Evolutionary conservation across 179 eudicot species (phyloP).

Genomic region (Beta lomatogona): DNA sequence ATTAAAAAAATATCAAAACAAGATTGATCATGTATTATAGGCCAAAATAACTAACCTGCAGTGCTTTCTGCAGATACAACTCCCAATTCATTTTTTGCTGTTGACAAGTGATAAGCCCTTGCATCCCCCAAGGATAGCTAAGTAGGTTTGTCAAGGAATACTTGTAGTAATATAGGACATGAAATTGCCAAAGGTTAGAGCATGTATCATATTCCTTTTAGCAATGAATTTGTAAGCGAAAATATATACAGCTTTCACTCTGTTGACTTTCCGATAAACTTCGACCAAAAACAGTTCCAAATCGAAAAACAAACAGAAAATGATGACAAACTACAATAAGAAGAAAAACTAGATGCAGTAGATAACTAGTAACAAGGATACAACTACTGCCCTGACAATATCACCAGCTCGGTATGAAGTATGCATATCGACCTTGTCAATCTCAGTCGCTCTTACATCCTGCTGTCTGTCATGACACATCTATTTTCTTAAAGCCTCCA

Average conservation of each 20-base stretch:
- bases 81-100: conserved; percentile 91
- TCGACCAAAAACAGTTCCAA: background rate
- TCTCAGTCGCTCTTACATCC: conserved; percentile 97
- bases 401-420: conserved; percentile 89
- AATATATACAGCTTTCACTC: background rate
- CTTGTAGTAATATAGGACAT: no score
- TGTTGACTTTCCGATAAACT: background rate
- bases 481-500: background rate
- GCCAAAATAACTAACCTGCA: conserved; percentile 55
- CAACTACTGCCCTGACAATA: conserved; percentile 83
- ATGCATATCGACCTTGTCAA: conserved; percentile 97
- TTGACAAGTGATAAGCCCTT: conserved; percentile 90
- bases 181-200: background rate
- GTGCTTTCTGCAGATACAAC: conserved; percentile 97
- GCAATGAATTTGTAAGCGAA: background rate
- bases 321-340: background rate
- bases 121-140: conserved; percentile 99
- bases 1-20: background rate
- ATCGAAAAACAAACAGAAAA: background rate
- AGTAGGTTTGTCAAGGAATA: conserved; percentile 44
- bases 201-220: background rate
- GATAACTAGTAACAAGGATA: conserved; percentile 49
- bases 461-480: conserved; percentile 71
- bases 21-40: background rate
- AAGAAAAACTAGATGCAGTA: background rate